Base-by-base conservation (phyloP, 2,329 filamentous ascomycete species). In the Alternaria novae-zelandiae region DNA sequence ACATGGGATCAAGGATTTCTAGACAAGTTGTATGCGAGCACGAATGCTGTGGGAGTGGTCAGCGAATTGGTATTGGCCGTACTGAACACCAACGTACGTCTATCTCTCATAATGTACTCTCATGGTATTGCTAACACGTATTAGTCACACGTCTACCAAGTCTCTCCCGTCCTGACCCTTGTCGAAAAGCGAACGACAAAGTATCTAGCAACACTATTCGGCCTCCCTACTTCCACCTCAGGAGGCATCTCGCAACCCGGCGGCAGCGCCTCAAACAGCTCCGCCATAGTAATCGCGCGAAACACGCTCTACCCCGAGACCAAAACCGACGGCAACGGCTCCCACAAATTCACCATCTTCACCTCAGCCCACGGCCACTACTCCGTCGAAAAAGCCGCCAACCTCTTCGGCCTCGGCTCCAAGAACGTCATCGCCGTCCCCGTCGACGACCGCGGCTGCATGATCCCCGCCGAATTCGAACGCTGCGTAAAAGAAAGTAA, bases 1-100 rank as follows among this genome's bases (percentile, higher is more conserved):
- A 97, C 95, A n/a, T 98, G 94, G 92, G 92, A 97, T 75, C 94
- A 97, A 80, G 95, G 95, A 11, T 99, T 98, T 81, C 82, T 98
- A 75, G 94, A 97, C 82, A 98, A 99, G 82, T 85, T 98, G 17
- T 98, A 97, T 80, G 89, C 91, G n/a, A 91, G 90, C 68, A 96
- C 93, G 43, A 96, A 96, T 75, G 91, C 95, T 45, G 90, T 95
- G 9, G 95, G 95, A 17, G 86, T 98, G 0, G 89, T 91, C 15
- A 91, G 93, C 2, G 96, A 98, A 74, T 84, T 98, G 61, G 85
- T 98, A 9, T 87, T 98, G 25, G 90, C 92, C 0, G 87, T 92
- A 1, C 83, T 99, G 47, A 98, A 99, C 82, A 97, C 96, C 36
- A 99, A 98, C 77, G 88, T 89, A 82, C 11, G 59, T 57, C 12